Base-by-base conservation (phyloP, 768 basidiomycete genomes). In the Piloderma croceum region DNA sequence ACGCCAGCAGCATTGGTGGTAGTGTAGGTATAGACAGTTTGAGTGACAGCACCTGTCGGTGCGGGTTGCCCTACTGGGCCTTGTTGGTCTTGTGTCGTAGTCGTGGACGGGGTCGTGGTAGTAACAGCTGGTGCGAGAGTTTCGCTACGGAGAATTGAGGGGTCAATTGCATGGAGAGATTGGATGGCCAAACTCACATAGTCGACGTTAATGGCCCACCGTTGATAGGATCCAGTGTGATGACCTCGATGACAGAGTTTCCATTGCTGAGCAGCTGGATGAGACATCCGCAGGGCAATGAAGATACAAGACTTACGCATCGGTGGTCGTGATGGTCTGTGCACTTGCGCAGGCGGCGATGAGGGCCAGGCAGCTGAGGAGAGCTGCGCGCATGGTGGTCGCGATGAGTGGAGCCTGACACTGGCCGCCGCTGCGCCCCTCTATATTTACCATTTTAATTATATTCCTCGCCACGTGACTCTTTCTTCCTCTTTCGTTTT, bases 61-160 rank as follows among this genome's bases (percentile, higher is more conserved):
- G 52, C 65, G 18, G 79, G 77, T 47, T 73, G 70, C 6, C 71
- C 82, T 1, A 83, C 81, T 3, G 80, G 77, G 1, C 77, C 78
- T 42, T 62, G 66, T 47, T 69, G 63, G n/a, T n/a, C n/a, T n/a
- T n/a, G n/a, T n/a, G n/a, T n/a, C 2, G 45, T 42, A 5, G 56
- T 52, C 1, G 55, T 39, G 2, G 54, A 21, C n/a, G 53, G 15
- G 7, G 54, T 24, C 12, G 54, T 24, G 0, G 61, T 45, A 2
- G 60, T 46, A 12, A 61, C 49, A 6, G 58, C 40, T 10, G 34
- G 43, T n/a, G 31, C 39, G 37, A 57, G 9, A 18, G 42, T 52
- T 42, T 41, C 23, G 36, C 53, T 52, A 36, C 27, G 12, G 34
- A 31, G 3, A n/a, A 24, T 29, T 41, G 15, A 17, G 31, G 7